Percentiles rank a stretch among this genome's conserved stretches.
These are phyloP conservation scores for Ustilaginoidea virens DNA, from an alignment of 2,329 filamentous ascomycete genomes.

Conservation along the genomic window DNA sequence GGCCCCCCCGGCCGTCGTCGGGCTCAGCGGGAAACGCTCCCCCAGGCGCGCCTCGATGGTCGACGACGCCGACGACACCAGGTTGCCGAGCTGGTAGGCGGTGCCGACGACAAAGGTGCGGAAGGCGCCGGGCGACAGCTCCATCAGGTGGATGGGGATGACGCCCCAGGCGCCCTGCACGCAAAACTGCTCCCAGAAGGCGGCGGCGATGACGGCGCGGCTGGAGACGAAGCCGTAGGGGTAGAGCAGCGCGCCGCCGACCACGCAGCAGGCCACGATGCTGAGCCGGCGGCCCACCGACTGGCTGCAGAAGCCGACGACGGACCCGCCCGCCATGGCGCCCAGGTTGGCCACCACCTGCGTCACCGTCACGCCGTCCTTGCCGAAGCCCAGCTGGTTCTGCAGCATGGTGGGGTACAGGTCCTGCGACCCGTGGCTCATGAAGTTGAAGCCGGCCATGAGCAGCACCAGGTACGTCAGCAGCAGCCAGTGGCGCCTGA, in stretches of 20 bases:
- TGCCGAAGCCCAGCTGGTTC: constrained; percentile 36
- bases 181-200: constrained; percentile 73
- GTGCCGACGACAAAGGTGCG: constrained; percentile 62
- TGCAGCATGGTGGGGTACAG: constrained; percentile 45
- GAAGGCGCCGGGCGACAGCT: constrained; percentile 57
- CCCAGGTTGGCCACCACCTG: constrained; percentile 60
- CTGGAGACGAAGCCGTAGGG: constrained; percentile 59
- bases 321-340: constrained; percentile 51
- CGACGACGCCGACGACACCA: constrained; percentile 51
- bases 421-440: constrained; percentile 62
- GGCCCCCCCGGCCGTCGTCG: constrained; percentile 30
- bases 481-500: constrained; percentile 67
- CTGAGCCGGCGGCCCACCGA: constrained; percentile 53
- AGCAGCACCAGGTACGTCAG: constrained; percentile 70
- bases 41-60: constrained; percentile 67
- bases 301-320: constrained; percentile 52
- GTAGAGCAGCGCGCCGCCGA: constrained; percentile 65
- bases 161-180: constrained; percentile 66
- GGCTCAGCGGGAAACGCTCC: constrained; percentile 58
- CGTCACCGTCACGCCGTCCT: constrained; percentile 48
- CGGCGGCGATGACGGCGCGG: constrained; percentile 55
- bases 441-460: constrained; percentile 88
- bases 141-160: constrained; percentile 66
- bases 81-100: constrained; percentile 63
- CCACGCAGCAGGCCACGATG: constrained; percentile 47